phyloP scores from a whole-genome alignment of 495 filamentous ascomycete species.

The Trichoderma parareesei region DNA sequence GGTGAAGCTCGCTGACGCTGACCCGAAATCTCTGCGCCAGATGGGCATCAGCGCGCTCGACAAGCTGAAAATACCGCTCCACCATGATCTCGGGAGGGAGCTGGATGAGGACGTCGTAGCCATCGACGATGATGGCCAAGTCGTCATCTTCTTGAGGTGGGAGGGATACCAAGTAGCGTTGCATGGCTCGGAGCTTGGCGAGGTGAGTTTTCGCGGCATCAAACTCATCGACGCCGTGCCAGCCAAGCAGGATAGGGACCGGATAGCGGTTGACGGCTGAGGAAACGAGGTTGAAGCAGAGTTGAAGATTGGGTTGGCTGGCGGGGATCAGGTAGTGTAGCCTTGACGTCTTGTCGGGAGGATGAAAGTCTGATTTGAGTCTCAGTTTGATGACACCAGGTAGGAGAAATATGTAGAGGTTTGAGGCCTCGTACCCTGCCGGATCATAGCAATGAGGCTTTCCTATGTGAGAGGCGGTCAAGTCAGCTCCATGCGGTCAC shows the following conservation, averaged over 20 bases:
- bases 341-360: neutral
- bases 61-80: slow-evolving; percentile 11
- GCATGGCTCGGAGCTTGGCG: slow-evolving; percentile 11
- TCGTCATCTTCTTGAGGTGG: slow-evolving; percentile 10
- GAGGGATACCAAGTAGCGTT: neutral
- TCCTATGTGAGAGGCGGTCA: neutral
- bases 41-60: slow-evolving; percentile 14
- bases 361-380: neutral
- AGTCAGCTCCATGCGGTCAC: neutral
- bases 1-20: slow-evolving; percentile 7
- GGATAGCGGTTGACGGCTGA: slow-evolving; percentile 10
- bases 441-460: neutral
- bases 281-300: slow-evolving; percentile 11
- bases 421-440: neutral
- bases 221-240: slow-evolving; percentile 1
- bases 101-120: slow-evolving; percentile 12
- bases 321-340: slow-evolving; percentile 12
- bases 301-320: slow-evolving; percentile 8
- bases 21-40: slow-evolving; percentile 10
- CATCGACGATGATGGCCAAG: slow-evolving; percentile 14
- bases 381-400: neutral
- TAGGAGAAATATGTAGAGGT: neutral
- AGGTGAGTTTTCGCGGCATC: slow-evolving; percentile 12
- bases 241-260: slow-evolving; percentile 8
- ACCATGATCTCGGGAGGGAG: slow-evolving; percentile 13